Evolutionary conservation across 169 alveolate species (phyloP), one percentile per base, ranked within the genome.

Genomic region (Hepatocystis sp.): DNA sequence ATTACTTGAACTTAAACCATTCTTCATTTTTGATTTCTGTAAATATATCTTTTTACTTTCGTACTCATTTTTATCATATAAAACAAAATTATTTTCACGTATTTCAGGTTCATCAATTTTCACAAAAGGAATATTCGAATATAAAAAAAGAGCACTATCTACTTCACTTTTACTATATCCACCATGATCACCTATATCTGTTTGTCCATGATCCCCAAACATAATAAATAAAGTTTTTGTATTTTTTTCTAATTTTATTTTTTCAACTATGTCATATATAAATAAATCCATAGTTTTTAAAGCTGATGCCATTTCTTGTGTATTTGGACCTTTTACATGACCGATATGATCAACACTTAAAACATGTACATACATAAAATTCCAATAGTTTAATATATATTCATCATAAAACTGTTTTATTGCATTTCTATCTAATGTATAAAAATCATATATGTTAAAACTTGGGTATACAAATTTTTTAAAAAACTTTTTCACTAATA

Each of bases 161-260:
- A 42, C 58, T 63, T 76, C 88, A 17, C 46, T 66, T 58, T 32
- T 11, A n/a, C 66, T 58, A 15, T 8, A n/a, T 13, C 93, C 93
- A 44, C 95, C 92, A 42, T 91, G 95, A 21, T 89, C 67, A 3
- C 95, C 95, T 51, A 86, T 51, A 56, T 81, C 86, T 66, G 78
- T 65, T 40, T 88, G 93, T 3, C 95, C 95, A 65, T 91, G 95
- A 51, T 91, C 95, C 4, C 95, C 93, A 11, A 91, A 28, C 10
- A 85, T 36, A 17, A 88, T 32, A 28, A 91, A 44, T 84, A 91
- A 61, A 0, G 63, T 61, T 17, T 88, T 85, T n/a, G 47, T 34
- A 40, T 67, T 42, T 47, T 65, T 36, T 1, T 66, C 67, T 60
- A 36, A 42, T 63, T 66, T 55, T 30, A 84, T 51, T 49, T 84